Conservation (phyloP, 257 asterid genomes). For the Coffea canephora region DNA sequence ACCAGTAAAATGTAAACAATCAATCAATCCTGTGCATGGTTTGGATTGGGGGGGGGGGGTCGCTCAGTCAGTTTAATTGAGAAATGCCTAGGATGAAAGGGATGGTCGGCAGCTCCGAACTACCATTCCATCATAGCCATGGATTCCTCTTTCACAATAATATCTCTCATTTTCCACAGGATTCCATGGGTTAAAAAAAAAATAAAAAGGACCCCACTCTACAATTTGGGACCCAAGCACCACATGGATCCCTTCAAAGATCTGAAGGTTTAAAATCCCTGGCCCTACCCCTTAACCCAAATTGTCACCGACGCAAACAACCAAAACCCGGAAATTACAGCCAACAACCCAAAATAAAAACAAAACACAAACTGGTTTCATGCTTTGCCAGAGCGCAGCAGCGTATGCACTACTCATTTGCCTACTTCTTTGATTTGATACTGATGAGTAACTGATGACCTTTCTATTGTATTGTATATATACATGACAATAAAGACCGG, state of each 20-base stretch:
- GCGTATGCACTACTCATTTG: too few species aligned
- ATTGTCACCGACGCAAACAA: slow-evolving; percentile 25
- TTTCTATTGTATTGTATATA: neutral
- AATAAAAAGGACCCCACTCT: slow-evolving; percentile 3
- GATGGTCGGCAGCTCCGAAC: neutral
- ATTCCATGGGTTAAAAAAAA: slow-evolving; percentile 10
- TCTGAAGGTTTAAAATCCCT: slow-evolving; percentile 5
- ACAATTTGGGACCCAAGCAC: slow-evolving; percentile 14
- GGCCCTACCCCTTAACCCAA: neutral
- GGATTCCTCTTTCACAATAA: slow-evolving; percentile 15
- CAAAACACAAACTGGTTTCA: neutral
- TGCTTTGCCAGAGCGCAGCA: too few species aligned
- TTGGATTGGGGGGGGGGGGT: neutral
- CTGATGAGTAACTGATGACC: neutral
- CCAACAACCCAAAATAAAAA: neutral
- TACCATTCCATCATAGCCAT: slow-evolving; percentile 3
- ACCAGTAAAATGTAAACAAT: too few species aligned
- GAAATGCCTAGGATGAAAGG: slow-evolving; percentile 4
- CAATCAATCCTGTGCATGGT: too few species aligned
- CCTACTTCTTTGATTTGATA: too few species aligned
- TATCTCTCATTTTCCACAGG: slow-evolving; percentile 10
- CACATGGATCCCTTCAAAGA: slow-evolving; percentile 10
- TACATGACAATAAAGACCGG: too few species aligned
- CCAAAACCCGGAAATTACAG: neutral
- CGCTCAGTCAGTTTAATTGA: neutral